Evolutionary conservation across 2,329 filamentous ascomycete genomes (phyloP), one percentile per base, ranked within the genome.

Genomic region (Ophiostoma ulmi): DNA sequence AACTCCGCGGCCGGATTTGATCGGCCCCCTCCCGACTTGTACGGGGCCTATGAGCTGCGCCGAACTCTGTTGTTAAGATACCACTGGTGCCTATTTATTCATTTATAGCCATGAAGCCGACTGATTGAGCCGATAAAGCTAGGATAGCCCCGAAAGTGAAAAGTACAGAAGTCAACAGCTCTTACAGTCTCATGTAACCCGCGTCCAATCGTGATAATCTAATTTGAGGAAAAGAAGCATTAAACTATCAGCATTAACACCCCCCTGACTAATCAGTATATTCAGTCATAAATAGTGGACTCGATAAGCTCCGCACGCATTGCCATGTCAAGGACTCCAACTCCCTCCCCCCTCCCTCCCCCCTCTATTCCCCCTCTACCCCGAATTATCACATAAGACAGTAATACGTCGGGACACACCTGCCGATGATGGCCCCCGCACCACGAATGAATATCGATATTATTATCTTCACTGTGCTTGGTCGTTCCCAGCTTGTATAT

Each of bases 401-500:
- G 31, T 26, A 26, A 26, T 26, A 26, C 39, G 44, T 71, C 67
- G 70, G 70, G 67, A 63, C n/a, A 71, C 58, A 69, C 58, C 31
- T 71, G 70, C 70, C 70, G 70, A 71, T 66, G 63, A 61, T 48
- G 17, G 41, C 35, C 52, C 52, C 52, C 52, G 52, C 52, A 58
- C 52, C 52, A 58, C 52, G n/a, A 58, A 13, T 58, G 52, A 58
- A 31, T 58, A 58, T 31, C 52, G 13, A 26, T 6, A 58, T 58
- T 6, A 58, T 58, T 26, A 58, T 17, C 52, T 6, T 58, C 52
- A 58, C 3, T 13, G 8, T 13, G 52, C 5, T 5, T 31, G n/a
- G 52, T 26, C 31, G 1, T 58, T 10, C 52, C 52, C n/a, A 58
- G n/a, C n/a, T 58, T 26, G 22, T 31, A 26, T 58, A 58, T 58